Percentiles rank a stretch among this genome's conserved stretches.
Evolutionary conservation across 495 filamentous ascomycete genomes (phyloP).

Genomic region (Aspergillus panamensis): DNA sequence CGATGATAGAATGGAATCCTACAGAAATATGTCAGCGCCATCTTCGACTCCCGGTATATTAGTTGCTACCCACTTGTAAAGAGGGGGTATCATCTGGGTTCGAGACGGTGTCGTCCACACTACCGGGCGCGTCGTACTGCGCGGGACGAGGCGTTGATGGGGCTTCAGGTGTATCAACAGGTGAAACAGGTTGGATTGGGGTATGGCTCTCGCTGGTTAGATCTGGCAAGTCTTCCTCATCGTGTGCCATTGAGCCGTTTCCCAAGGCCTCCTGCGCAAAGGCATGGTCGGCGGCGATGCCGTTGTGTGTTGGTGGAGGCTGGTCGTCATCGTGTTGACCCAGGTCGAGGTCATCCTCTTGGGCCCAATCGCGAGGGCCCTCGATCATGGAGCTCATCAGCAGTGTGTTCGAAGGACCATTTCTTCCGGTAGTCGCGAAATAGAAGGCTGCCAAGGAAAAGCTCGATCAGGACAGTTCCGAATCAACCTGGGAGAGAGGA

Average conservation of each 20-base stretch:
- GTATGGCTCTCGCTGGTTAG: slow-evolving; percentile 26
- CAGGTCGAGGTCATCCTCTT: slow-evolving; percentile 49
- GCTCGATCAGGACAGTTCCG: background rate
- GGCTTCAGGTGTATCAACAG: slow-evolving; percentile 14
- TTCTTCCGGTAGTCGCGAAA: slow-evolving; percentile 25
- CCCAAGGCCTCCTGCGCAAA: slow-evolving; percentile 7
- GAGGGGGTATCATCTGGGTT: slow-evolving; percentile 89
- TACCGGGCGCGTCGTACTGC: slow-evolving; percentile 26
- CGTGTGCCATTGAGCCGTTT: slow-evolving; percentile 18
- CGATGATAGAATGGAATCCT: slow-evolving; percentile 83
- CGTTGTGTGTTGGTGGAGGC: slow-evolving; percentile 25
- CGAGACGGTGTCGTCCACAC: slow-evolving; percentile 54
- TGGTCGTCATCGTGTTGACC: slow-evolving; percentile 35
- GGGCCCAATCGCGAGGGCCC: slow-evolving; percentile 43
- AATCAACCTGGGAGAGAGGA: background rate
- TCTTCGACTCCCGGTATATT: background rate
- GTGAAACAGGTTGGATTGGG: slow-evolving; percentile 7
- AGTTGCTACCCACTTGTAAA: slow-evolving; percentile 60
- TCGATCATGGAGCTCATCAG: slow-evolving; percentile 53
- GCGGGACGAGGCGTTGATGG: slow-evolving; percentile 21
- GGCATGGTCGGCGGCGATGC: slow-evolving; percentile 18
- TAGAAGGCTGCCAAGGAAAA: background rate
- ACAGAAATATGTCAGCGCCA: slow-evolving; percentile 23
- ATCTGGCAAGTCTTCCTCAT: slow-evolving; percentile 31
- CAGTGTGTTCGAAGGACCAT: slow-evolving; percentile 43